phyloP scores from a whole-genome alignment of 2,329 filamentous ascomycete genomes.

The Claviceps sp. region DNA sequence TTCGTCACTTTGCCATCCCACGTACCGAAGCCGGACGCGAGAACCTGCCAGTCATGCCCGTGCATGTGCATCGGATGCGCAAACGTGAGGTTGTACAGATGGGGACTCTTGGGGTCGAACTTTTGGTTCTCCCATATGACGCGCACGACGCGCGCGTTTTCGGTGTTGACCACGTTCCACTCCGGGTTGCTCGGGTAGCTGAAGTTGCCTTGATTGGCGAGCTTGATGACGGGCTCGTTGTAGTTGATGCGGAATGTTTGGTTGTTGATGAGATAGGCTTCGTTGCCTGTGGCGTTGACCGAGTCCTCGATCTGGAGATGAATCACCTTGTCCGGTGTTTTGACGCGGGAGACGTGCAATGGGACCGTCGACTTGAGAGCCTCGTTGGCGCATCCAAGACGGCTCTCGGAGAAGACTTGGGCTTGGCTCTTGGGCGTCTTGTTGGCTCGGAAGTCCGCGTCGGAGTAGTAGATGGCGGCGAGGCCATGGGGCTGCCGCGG shows the following conservation, averaged over 20 bases:
- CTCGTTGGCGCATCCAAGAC: not conserved
- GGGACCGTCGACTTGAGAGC: not conserved
- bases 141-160: not conserved
- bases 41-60: constrained; percentile 21
- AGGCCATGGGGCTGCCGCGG: not conserved
- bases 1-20: constrained; percentile 10
- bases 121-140: constrained; percentile 1
- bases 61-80: constrained; percentile 24
- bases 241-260: not conserved
- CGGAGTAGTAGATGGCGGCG: not conserved
- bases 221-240: not conserved
- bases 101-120: constrained; percentile 2
- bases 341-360: not conserved
- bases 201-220: constrained; percentile 1
- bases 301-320: not conserved
- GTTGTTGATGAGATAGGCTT: not conserved
- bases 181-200: not conserved
- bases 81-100: constrained; percentile 8
- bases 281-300: not conserved
- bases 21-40: constrained; percentile 12
- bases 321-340: not conserved
- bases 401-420: not conserved
- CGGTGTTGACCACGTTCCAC: not conserved
- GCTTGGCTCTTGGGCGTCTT: not conserved
- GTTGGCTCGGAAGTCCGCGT: not conserved